Evolutionary conservation across 23 red algal genomes (phyloP), one percentile per base, ranked within the genome.

Genomic region (Cyanidioschyzon merolae): DNA sequence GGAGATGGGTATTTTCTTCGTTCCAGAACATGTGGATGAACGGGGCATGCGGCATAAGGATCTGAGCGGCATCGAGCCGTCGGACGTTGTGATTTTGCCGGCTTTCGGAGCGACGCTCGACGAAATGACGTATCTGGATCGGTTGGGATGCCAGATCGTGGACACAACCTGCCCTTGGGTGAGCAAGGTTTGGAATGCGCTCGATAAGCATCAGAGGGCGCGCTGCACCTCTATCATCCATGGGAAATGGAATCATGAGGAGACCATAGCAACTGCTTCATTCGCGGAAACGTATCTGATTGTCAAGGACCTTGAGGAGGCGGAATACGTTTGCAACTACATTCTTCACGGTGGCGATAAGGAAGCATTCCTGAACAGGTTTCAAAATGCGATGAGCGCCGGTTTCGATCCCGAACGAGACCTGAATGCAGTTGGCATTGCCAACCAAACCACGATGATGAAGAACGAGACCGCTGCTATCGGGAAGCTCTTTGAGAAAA

Each of bases 111-210:
- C 93, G 0, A 89, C 93, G 15, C 79, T 97, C 38, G 87, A 88
- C 17, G 93, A 97, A 54, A 91, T 97, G 93, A 71, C 84, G 45
- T 85, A 89, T 40, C 35, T 97, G 1, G 50, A 84, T 30, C 40
- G 58, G 30, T 3, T 80, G 16, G 87, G 87, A 2, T 74, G 67
- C 75, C 84, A 83, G 36, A 91, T 97, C 67, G 93, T 97, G 51
- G 93, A 97, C 68, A 97, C 93, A 18, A 97, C 93, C 39, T 97
- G 93, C 58, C 93, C 93, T 18, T 97, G 93, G 93, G 93, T 97
- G 40, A 82, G 81, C 15, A 97, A 97, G 51, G 93, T 97, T 37
- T 97, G 93, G 93, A 81, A 59, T 68, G 76, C 93, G 0, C 58
- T 97, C 15, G 88, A 97, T 67, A 87, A 87, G 75, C 93, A 97